A percentile compares a stretch with the other conserved stretches of the same genome.
These are phyloP conservation scores for Nephelium lappaceum DNA, from an alignment of 345 rosid genomes.

Conservation along the genomic window DNA sequence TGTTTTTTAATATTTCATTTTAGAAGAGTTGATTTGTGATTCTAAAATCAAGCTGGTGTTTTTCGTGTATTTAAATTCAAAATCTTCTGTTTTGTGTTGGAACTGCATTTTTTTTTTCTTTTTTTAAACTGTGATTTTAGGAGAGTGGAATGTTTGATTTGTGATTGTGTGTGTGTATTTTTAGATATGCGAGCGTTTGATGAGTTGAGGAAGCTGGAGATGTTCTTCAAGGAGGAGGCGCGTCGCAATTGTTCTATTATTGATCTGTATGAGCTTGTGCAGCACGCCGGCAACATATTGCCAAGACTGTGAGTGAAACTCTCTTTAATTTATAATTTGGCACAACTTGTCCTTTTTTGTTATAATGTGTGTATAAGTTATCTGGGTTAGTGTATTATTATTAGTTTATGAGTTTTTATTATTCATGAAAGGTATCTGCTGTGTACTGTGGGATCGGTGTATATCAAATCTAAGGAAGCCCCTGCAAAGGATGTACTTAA, in stretches of 20 bases:
- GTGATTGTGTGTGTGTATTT: constrained; percentile 8
- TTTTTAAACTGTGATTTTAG: neutral
- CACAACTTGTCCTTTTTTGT: neutral
- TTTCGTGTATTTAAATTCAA: too few species aligned
- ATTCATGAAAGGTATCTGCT: constrained; percentile 73
- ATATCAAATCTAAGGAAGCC: constrained; percentile 96
- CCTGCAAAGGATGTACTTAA: constrained; percentile 97
- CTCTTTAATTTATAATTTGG: neutral
- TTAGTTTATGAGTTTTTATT: constrained; percentile 9
- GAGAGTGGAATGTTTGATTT: neutral
- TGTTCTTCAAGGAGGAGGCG: constrained; percentile 92
- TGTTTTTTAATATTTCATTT: too few species aligned
- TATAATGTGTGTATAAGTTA: neutral
- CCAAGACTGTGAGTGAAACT: constrained; percentile 78
- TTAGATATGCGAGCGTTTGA: constrained; percentile 97
- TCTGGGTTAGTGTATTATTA: too few species aligned
- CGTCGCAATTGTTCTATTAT: constrained; percentile 92
- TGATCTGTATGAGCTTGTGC: constrained; percentile 96
- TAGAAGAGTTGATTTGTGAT: too few species aligned
- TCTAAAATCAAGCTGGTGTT: too few species aligned
- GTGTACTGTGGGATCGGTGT: constrained; percentile 96
- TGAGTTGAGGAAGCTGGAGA: constrained; percentile 92
- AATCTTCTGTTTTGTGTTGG: too few species aligned
- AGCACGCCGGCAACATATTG: constrained; percentile 96
- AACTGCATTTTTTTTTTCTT: neutral